These are phyloP conservation scores for Protomyces gravidus DNA, from an alignment of 1,139 yeast genomes.

Conservation along the genomic window DNA sequence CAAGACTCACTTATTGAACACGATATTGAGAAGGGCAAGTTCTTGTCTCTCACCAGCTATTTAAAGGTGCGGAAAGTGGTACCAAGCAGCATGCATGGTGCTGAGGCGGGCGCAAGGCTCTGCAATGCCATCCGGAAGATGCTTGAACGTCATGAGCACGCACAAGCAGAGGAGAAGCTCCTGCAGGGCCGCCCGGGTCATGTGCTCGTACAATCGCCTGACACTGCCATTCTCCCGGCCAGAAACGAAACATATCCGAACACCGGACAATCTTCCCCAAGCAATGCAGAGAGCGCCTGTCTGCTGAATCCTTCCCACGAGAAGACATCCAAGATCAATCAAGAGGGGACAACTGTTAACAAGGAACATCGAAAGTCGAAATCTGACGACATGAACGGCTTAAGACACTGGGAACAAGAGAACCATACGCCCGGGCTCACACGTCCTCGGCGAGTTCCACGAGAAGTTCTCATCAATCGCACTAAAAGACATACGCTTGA, in stretches of 20 bases:
- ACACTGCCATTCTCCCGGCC: neutral
- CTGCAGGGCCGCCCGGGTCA: neutral
- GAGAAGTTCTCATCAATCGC: neutral
- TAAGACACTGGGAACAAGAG: neutral
- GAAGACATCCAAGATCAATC: too few relatives aligned
- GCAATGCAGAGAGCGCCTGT: neutral
- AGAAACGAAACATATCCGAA: neutral
- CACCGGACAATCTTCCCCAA: neutral
- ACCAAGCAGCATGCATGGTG: slow-evolving; percentile 3
- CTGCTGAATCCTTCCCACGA: neutral
- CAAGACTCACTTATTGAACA: slow-evolving; percentile 12
- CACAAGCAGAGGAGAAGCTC: neutral
- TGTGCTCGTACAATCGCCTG: neutral
- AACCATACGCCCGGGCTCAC: too few relatives aligned
- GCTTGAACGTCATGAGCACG: slow-evolving; percentile 23
- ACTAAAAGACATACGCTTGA: too few relatives aligned
- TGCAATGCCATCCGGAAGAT: slow-evolving; percentile 24
- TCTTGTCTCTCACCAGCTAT: slow-evolving; percentile 17
- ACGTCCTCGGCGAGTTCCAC: too few relatives aligned
- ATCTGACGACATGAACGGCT: neutral
- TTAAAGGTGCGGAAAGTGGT: slow-evolving; percentile 25
- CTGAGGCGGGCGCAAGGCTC: slow-evolving; percentile 22
- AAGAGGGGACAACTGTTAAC: neutral
- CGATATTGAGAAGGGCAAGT: slow-evolving; percentile 8
- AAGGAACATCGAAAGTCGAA: neutral